Conservation (phyloP, 2,329 filamentous ascomycete species). For the Claviceps monticola region DNA sequence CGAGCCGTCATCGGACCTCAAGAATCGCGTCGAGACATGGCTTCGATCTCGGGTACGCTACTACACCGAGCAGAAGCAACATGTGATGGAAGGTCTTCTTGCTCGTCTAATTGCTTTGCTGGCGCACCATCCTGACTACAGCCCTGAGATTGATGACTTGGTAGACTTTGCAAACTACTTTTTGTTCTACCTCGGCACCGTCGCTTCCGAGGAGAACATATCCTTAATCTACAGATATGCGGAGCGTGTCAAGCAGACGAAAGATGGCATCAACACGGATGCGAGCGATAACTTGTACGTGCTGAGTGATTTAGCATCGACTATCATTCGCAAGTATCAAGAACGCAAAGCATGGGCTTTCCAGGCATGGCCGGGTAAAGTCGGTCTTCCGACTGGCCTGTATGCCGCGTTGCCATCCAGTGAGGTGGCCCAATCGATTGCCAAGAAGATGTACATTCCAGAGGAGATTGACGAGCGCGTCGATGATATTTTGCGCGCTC, state of each 20-base stretch:
- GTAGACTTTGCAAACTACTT: constrained; percentile 80
- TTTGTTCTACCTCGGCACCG: constrained; percentile 70
- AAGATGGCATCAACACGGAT: constrained; percentile 58
- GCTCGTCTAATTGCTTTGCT: constrained; percentile 74
- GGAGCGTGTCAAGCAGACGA: constrained; percentile 81
- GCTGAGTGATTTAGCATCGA: constrained; percentile 74
- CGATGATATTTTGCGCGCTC: constrained; percentile 47
- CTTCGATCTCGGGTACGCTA: constrained; percentile 64
- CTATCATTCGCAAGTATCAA: constrained; percentile 71
- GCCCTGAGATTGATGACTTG: constrained; percentile 49
- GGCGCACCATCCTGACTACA: constrained; percentile 88
- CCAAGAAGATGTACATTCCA: constrained; percentile 71
- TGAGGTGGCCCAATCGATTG: constrained; percentile 68
- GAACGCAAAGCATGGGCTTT: constrained; percentile 77
- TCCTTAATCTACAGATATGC: constrained; percentile 83
- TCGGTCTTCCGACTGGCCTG: constrained; percentile 65
- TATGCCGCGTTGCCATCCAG: constrained; percentile 66
- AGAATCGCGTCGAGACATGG: constrained; percentile 71
- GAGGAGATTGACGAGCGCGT: constrained; percentile 63
- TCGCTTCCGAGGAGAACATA: constrained; percentile 77
- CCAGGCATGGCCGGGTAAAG: constrained; percentile 68
- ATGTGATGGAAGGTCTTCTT: constrained; percentile 67
- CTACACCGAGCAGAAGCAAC: constrained; percentile 43
- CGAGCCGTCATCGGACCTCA: constrained; percentile 64
- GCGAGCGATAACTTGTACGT: constrained; percentile 68